These are phyloP conservation scores for Colletotrichum lentis DNA, from an alignment of 2,329 filamentous ascomycete genomes.

Conservation along the genomic window DNA sequence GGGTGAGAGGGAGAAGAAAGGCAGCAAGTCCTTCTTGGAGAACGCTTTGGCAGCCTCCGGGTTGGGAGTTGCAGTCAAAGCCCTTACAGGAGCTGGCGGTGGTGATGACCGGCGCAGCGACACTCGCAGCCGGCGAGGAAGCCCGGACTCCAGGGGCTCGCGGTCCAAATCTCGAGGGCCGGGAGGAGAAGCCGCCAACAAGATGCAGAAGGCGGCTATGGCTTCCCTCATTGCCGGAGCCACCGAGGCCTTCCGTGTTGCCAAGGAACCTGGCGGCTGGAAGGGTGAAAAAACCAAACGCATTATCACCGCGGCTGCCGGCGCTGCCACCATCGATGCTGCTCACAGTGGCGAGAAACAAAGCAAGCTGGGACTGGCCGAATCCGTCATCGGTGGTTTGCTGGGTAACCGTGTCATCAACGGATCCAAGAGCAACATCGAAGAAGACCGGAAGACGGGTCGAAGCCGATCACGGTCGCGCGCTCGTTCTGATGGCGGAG, in stretches of 20 bases:
- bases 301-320: constrained; percentile 84
- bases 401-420: constrained; percentile 87
- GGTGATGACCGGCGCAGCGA: constrained; percentile 53
- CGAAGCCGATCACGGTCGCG: constrained; percentile 76
- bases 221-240: constrained; percentile 90
- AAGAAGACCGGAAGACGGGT: constrained; percentile 65
- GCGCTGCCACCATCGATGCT: constrained; percentile 86
- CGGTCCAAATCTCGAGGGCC: constrained; percentile 62
- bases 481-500: constrained; percentile 61
- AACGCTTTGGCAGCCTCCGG: constrained; percentile 69
- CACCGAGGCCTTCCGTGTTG: constrained; percentile 88
- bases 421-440: constrained; percentile 74
- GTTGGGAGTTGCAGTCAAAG: constrained; percentile 68
- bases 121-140: constrained; percentile 48
- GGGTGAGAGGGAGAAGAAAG: constrained; percentile 63
- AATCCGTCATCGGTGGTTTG: constrained; percentile 88
- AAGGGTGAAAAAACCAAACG: constrained; percentile 91
- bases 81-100: constrained; percentile 60
- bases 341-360: constrained; percentile 75
- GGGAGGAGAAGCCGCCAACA: constrained; percentile 59
- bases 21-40: constrained; percentile 71
- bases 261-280: constrained; percentile 90
- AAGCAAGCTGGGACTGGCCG: constrained; percentile 83
- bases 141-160: constrained; percentile 52
- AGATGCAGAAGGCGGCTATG: constrained; percentile 86